Percentiles rank a stretch among this genome's conserved stretches.
phyloP scores from a whole-genome alignment of 108 stramenopile genomes.

The Cylindrotheca closterium region DNA sequence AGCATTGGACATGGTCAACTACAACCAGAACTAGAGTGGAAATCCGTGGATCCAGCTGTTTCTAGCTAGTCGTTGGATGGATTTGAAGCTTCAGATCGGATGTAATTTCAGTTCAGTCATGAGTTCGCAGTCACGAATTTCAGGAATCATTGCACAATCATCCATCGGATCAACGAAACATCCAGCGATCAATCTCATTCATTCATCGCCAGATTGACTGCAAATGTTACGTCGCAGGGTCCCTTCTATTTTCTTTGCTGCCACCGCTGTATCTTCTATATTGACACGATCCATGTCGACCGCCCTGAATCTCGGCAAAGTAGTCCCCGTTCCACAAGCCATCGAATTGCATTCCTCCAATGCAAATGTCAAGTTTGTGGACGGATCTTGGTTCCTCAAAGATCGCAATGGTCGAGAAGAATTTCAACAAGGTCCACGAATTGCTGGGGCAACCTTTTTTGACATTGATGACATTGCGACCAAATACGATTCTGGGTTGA shows the following conservation, averaged over 20 bases:
- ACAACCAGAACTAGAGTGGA: no score
- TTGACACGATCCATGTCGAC: neutral
- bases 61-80: no score
- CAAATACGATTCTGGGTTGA: slow-evolving; percentile 31
- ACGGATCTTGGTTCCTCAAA: slow-evolving; percentile 46
- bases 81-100: no score
- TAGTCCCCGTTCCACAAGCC: slow-evolving; percentile 27
- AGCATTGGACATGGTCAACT: no score
- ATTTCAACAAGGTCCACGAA: slow-evolving; percentile 58
- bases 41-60: no score
- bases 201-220: no score
- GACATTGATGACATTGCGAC: slow-evolving; percentile 69
- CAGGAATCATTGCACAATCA: no score
- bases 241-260: neutral
- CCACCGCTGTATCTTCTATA: slow-evolving; percentile 6
- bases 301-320: neutral
- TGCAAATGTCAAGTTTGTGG: slow-evolving; percentile 45
- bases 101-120: no score
- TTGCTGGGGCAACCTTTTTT: slow-evolving; percentile 51
- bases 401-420: slow-evolving; percentile 44
- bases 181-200: no score
- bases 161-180: no score
- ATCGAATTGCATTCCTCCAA: slow-evolving; percentile 6
- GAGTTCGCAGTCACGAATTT: no score
- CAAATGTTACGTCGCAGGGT: neutral